These are phyloP conservation scores for Sporisorium sorghi DNA, from an alignment of 1,284 basidiomycete genomes.

Conservation along the genomic window DNA sequence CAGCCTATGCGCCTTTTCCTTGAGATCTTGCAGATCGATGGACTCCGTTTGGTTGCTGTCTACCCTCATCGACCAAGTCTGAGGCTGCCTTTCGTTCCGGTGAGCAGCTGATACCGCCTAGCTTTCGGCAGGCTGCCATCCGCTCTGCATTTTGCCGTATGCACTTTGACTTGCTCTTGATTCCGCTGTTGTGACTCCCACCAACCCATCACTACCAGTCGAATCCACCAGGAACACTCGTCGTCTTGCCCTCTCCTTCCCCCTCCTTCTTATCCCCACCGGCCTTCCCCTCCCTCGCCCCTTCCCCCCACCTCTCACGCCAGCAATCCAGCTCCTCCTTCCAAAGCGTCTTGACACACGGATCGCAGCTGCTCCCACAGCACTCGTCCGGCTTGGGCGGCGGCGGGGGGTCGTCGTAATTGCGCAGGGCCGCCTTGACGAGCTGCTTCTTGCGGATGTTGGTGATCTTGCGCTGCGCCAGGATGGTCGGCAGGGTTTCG, in stretches of 20 bases:
- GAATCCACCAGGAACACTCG: conserved; percentile 37
- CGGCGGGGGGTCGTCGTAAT: conserved; percentile 50
- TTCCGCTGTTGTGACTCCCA: too few relatives aligned
- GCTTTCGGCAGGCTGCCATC: too few relatives aligned
- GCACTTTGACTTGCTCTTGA: too few relatives aligned
- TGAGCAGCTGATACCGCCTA: too few relatives aligned
- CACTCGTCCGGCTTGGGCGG: conserved; percentile 56
- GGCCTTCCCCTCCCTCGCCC: conserved; percentile 14
- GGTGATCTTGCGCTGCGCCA: conserved; percentile 44
- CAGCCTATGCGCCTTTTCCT: too few relatives aligned
- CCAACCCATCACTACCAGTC: conserved; percentile 30
- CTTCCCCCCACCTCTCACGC: conserved; percentile 49
- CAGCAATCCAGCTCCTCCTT: conserved; percentile 53
- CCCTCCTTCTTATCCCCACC: conserved; percentile 12
- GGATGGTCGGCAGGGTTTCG: conserved; percentile 30
- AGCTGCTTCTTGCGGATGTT: conserved; percentile 56
- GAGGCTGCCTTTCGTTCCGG: too few relatives aligned
- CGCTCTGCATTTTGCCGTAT: too few relatives aligned
- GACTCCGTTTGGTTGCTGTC: too few relatives aligned
- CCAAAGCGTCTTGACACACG: conserved; percentile 60
- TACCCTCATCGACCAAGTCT: too few relatives aligned
- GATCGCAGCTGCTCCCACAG: conserved; percentile 54
- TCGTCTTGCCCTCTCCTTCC: not conserved
- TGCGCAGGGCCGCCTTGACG: conserved; percentile 45
- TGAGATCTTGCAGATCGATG: too few relatives aligned